Base-by-base conservation (phyloP, 2,329 filamentous ascomycete genomes). In the Diaporthe amygdali region DNA sequence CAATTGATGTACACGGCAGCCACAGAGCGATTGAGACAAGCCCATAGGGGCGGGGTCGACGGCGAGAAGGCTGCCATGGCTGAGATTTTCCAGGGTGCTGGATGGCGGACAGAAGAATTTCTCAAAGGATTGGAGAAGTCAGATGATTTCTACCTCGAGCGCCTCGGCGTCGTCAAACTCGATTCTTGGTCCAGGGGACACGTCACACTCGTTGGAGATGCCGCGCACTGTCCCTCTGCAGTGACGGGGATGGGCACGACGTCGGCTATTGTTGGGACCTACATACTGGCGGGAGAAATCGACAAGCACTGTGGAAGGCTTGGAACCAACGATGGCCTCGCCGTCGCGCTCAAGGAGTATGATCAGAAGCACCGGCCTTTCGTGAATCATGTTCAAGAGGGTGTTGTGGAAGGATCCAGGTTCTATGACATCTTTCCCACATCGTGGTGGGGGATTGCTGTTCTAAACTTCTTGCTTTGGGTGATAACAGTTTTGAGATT, bases 251-350 rank as follows among this genome's bases (percentile, higher is more conserved):
- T 86, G 80, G 88, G 88, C 0, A 88, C 87, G 0, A 85, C 84
- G 1, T 74, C 81, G 0, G 83, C 84, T 0, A 74, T 91, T 0
- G 76, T 86, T 0, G 85, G 85, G 0, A 86, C 87, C 0, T 91
- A 91, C 75, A 77, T 89, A 2, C 80, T 91, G 4, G 89, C 88
- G 0, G 89, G 89, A 2, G 88, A 89, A 78, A 78, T 88, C 17
- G 76, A 76, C 27, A 76, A 76, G 44, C 76, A 80, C 2, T 49
- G 41, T 14, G 34, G 44, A 6, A 4, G 22, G 2, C 1, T 14
- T 4, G 64, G 22, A 3, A 9, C 2, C 17, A 55, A 55, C 47
- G 30, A 49, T 0, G 74, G 77, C 32, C 70, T 72, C 5, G 5
- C 54, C 1, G 2, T 22, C 1, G 69, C 71, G 7, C 54, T 73